Evolutionary conservation across 2,329 filamentous ascomycete species (phyloP), one percentile per base, ranked within the genome.

Genomic region (Davidsoniella australis): DNA sequence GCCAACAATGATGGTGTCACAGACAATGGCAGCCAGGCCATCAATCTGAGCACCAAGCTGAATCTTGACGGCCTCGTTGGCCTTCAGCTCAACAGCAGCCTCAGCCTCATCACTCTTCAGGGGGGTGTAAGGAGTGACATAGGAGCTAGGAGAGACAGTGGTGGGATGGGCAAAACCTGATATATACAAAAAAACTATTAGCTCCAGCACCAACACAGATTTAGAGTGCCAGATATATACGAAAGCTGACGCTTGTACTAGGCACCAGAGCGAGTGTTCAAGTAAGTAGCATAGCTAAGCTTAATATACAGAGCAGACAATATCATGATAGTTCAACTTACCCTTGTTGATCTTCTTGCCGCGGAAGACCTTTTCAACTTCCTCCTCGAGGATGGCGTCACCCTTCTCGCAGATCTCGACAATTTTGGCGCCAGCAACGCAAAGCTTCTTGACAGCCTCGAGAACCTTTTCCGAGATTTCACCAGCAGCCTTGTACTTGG

Each of bases 1-100:
- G 58, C 77, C 72, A 47, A 93, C 81, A 52, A 95, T 66, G 57
- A 96, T 73, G 53, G 86, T 94, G 67, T 95, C 84, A 69, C 91
- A 95, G 58, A 95, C 85, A 63, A 98, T 95, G 57, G 89, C 84
- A 58, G 86, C 87, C 62, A 96, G 94, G 49, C 91, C 91, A 68
- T 96, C 86, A 56, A 98, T 95, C 70, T 98, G 91, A 47, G 91
- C 91, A 61, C 91, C 91, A n/a, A 98, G 78, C 70, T 98, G 91
- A 64, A 98, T 91, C 78, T 98, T 98, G 68, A 94, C 76, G 54
- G 85, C 69, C 70, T 98, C 91, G 54, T 80, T 83, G 47, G 81
- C 75, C 70, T 94, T 85, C 58, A 98, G 74, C 60, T 80, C 78
- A 45, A 75, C 72, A 51, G 74, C 76, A 54, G 89, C 85, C 71